Evolutionary conservation across 176 grass and related monocot species (phyloP), one percentile per base, ranked within the genome.

Genomic region (Zea mays): DNA sequence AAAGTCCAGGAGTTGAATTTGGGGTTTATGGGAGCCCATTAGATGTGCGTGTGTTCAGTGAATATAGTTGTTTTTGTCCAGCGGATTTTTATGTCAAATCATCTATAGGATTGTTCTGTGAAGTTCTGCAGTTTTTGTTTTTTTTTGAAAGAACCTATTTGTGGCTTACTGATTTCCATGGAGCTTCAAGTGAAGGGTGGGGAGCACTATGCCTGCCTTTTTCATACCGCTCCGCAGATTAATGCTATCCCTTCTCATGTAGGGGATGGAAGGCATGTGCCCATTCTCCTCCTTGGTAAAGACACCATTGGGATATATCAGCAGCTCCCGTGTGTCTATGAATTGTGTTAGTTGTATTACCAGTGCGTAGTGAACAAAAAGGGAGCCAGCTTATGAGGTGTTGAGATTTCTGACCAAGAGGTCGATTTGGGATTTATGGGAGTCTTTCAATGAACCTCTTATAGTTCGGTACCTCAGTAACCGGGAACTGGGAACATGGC

Each of bases 171-270:
- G 36, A 36, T 69, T 19, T 34, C 9, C 6, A 37, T 77, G 82
- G 87, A 85, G 87, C 77, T 85, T 85, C 87, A 60, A 89, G 87
- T 89, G 82, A 85, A 89, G 78, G 67, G 86, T 9, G 52, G 74
- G 82, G 41, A 58, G 65, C 65, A 20, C 82, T 20, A 71, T 89
- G 87, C 78, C 72, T 81, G 87, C 87, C 82, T 81, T 89, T 89
- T 73, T 89, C 87, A 85, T 89, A 73, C 33, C 51, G 78, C 82
- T 89, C 87, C 82, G 14, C 4, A 89, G 38, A 89, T 73, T 89
- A 39, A 81, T 2, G 0, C 3, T 33, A 14, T 35, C 76, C 82
- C 72, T 59, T 76, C 49, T 48, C 5, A 60, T 44, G 40, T 67
- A 72, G 34, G 42, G 71, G 59, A 76, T 89, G 35, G 58, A 65